Base-by-base conservation (phyloP, 352 stramenopile genomes). In the Phytophthora cactorum region DNA sequence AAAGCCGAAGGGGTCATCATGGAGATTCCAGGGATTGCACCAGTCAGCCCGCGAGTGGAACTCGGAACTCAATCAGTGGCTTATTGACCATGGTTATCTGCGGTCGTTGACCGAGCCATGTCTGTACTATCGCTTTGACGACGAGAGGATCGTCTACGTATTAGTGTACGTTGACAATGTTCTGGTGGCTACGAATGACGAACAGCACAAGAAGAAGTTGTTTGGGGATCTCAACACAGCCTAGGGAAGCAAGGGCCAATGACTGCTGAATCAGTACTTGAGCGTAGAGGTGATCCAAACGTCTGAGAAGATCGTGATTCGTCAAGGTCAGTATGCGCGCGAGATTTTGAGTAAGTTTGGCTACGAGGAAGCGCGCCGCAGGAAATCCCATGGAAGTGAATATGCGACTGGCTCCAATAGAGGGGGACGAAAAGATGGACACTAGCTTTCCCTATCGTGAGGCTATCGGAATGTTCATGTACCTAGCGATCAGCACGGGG, bases 281-380 rank as follows among this genome's bases (percentile, higher is more conserved):
- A 0, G 17, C 17, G 17, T 22, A 22, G 17, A 22, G 17, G 17
- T 22, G 17, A 22, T 22, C 17, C 55, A 60, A 5, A 60, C 38
- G 7, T 12, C 12, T 8, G 27, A 41, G 4, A 4, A 17, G 2
- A 60, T 60, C 27, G 43, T 27, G 4, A 46, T 53, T 27, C 27
- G n/a, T 25, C 41, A 62, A 6, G 22, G n/a, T 2, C 31, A 60
- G 7, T 60, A 60, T 8, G 41, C 53, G 2, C 38, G 27, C 8
- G 12, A 52, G 14, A 39, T 60, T 32, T 3, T 60, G 25, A 27
- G 51, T 14, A 60, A 11, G 3, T 55, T 44, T 29, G 38, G 5
- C 31, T 68, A 72, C 47, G 41, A 67, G 32, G 52, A 51, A 4
- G 60, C 54, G 1, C 52, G n/a, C 52, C 4, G 36, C 50, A 8